Base-by-base conservation (phyloP, 768 basidiomycete species). In the Gloeopeniophorella convolvens region DNA sequence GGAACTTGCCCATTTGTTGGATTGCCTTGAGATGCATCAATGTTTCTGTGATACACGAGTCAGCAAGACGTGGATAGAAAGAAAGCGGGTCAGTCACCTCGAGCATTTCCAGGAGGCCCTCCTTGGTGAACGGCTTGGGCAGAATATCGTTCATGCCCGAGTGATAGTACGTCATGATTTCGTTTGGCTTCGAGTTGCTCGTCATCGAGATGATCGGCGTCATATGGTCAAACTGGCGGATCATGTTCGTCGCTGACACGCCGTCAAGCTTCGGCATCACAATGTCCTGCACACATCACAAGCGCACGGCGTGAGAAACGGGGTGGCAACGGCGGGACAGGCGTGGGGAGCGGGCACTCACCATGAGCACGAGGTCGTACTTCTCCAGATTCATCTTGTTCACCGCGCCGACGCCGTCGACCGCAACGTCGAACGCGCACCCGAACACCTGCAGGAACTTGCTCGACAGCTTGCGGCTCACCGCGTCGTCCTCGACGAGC, bases 201-300 rank as follows among this genome's bases (percentile, higher is more conserved):
- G 94, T 98, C 95, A 98, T 98, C 20, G 92, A 95, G 57, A 98
- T 96, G 65, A 98, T 97, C 4, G 95, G 95, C 34, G 94, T 96
- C 72, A 84, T 85, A 50, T 83, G 81, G 69, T 97, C 93, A 63
- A 97, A 98, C 69, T 93, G 89, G 15, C 95, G 77, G 59, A 98
- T 96, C 60, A 97, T 67, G 50, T 83, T 90, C 31, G 95, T 97
- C 9, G 95, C 95, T 3, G 85, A 83, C 23, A 93, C 82, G 24
- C 92, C 91, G 55, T 92, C 84, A 59, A 89, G 70, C 64, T 87
- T 85, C 2, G 87, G 84, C 87, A 97, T 95, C 51, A 96, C 89
- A 54, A 98, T 96, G 60, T 97, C 95, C 90, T 92, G 58, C 11
- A 18, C n/a, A n/a, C n/a, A n/a, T n/a, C n/a, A n/a, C 3, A 21